Conservation (phyloP, 2,329 filamentous ascomycete species). For the Penicillium concentricum region DNA sequence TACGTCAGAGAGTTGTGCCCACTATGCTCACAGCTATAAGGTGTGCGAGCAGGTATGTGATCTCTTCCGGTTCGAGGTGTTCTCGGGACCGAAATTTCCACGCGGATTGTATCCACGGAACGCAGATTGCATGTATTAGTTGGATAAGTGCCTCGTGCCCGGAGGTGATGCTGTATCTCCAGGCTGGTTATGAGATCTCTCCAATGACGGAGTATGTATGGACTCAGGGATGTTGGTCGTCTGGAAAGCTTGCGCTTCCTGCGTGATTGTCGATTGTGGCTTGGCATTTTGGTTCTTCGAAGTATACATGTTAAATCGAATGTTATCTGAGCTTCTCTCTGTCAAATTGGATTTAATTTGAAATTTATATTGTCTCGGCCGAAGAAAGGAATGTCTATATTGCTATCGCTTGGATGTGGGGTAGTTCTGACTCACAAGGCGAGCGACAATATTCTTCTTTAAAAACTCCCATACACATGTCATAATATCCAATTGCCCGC, state of each 20-base stretch:
- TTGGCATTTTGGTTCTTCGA: not conserved
- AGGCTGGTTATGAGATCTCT: slow-evolving; percentile 7
- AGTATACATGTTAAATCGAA: not conserved
- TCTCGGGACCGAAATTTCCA: not conserved
- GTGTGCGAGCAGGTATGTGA: not conserved
- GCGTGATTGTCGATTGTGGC: not conserved
- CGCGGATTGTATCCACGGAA: slow-evolving; percentile 5
- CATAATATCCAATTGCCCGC: not conserved
- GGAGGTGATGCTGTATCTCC: slow-evolving; percentile 7
- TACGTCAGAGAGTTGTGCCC: too few species aligned
- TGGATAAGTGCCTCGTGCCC: not conserved
- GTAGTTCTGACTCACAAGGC: not conserved
- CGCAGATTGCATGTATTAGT: slow-evolving; percentile 5
- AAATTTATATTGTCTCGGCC: not conserved
- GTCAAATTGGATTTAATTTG: not conserved
- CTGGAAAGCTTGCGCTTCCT: slow-evolving; percentile 4
- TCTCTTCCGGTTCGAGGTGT: too few species aligned
- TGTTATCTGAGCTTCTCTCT: not conserved
- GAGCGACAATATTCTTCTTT: not conserved
- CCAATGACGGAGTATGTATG: slow-evolving; percentile 10
- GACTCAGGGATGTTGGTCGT: not conserved
- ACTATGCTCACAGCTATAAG: too few species aligned
- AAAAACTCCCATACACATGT: not conserved
- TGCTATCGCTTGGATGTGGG: not conserved
- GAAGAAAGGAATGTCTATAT: not conserved